These are phyloP conservation scores for Sugiyamaella neomexicana DNA, from an alignment of 1,139 yeast genomes.

Conservation along the genomic window DNA sequence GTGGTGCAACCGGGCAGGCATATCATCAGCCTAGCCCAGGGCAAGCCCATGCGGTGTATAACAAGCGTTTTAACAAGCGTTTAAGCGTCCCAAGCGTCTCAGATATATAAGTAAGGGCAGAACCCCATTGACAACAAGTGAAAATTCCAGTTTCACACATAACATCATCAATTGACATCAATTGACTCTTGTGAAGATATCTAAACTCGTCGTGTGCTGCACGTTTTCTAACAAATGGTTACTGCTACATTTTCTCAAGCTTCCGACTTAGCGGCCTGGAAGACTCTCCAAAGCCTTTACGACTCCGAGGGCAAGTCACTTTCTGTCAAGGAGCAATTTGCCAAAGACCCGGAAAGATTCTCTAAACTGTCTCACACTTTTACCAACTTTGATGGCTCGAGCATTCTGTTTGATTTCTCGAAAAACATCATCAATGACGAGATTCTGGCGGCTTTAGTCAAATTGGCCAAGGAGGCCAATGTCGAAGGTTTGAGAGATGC, in stretches of 20 bases:
- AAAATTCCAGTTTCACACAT: neutral
- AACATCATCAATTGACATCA: neutral
- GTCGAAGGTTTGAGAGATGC: constrained; percentile 85
- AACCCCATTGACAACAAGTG: too few species aligned
- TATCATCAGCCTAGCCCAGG: neutral
- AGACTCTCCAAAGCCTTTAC: constrained; percentile 68
- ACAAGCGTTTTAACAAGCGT: too few species aligned
- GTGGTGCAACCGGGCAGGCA: too few species aligned
- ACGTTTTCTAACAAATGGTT: constrained; percentile 6
- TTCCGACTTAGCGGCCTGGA: constrained; percentile 82
- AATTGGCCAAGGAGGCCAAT: constrained; percentile 86
- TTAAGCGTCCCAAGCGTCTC: too few species aligned
- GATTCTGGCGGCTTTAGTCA: constrained; percentile 61
- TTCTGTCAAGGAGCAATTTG: constrained; percentile 75
- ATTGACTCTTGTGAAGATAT: neutral
- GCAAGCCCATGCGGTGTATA: too few species aligned
- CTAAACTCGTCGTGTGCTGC: too few species aligned
- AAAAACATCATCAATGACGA: constrained; percentile 90
- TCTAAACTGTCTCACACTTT: constrained; percentile 74
- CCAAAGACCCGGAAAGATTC: constrained; percentile 71
- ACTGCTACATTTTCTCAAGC: constrained; percentile 60
- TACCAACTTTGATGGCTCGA: constrained; percentile 78
- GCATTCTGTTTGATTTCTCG: constrained; percentile 90
- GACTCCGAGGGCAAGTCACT: constrained; percentile 65
- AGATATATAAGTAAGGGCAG: too few species aligned